These are phyloP conservation scores for Sugiyamaella valdiviana DNA, from an alignment of 805 yeast species.

Conservation along the genomic window DNA sequence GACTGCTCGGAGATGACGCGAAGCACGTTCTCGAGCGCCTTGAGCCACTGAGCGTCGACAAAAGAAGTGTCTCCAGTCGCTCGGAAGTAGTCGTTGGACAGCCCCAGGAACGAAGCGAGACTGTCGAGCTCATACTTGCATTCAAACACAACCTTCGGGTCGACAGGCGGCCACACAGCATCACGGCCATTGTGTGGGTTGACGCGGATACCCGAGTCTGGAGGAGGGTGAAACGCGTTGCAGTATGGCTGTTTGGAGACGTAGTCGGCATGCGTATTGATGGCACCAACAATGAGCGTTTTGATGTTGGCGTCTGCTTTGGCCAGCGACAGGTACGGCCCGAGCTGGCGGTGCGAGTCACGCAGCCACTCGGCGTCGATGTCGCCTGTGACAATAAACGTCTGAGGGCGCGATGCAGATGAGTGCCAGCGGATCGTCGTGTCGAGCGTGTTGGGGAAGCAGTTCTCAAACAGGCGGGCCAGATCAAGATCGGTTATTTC, in stretches of 20 bases:
- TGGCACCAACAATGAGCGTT: constrained; percentile 66
- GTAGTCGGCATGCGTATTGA: constrained; percentile 67
- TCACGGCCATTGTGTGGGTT: constrained; percentile 46
- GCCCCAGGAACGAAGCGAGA: constrained; percentile 70
- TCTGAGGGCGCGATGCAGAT: constrained; percentile 37
- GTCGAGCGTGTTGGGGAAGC: constrained; percentile 82
- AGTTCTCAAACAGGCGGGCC: constrained; percentile 69
- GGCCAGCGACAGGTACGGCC: constrained; percentile 63
- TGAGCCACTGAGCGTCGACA: constrained; percentile 52
- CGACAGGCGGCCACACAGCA: constrained; percentile 60
- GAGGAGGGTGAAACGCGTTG: constrained; percentile 88
- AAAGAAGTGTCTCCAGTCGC: constrained; percentile 18
- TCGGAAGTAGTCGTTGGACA: constrained; percentile 60
- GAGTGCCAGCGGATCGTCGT: constrained; percentile 76
- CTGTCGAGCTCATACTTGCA: constrained; percentile 89
- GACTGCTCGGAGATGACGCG: constrained; percentile 54
- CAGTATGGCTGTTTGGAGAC: constrained; percentile 67
- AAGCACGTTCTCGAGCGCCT: constrained; percentile 49
- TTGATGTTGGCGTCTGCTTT: constrained; percentile 44
- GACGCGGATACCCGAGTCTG: constrained; percentile 37
- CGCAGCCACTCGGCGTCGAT: constrained; percentile 92
- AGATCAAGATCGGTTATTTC: constrained; percentile 57
- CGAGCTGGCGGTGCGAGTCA: constrained; percentile 77
- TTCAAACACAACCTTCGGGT: constrained; percentile 70
- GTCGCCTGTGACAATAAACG: constrained; percentile 87